Percentiles rank a stretch among this genome's conserved stretches.
These are phyloP conservation scores for Xylaria sp. DNA, from an alignment of 2,329 filamentous ascomycete genomes.

Conservation along the genomic window DNA sequence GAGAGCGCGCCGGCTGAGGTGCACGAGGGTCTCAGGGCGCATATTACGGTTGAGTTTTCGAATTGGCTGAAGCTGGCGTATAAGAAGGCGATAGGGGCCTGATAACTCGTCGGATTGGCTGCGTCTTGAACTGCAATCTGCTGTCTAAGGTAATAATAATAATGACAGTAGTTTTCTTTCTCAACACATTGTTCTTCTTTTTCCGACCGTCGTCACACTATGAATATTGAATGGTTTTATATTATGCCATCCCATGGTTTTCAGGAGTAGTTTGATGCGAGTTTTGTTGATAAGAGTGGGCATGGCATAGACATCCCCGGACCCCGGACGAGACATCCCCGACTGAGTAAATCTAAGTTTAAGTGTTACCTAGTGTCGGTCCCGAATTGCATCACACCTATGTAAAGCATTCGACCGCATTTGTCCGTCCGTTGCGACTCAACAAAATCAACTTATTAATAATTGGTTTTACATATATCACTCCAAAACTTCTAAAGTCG, in stretches of 20 bases:
- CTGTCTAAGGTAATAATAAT: background rate
- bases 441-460: slow-evolving; percentile 4
- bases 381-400: slow-evolving; percentile 18
- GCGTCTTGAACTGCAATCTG: background rate
- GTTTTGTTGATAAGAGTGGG: background rate
- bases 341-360: background rate
- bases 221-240: background rate
- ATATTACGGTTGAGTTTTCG: slow-evolving; percentile 38
- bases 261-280: background rate
- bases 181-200: background rate
- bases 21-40: slow-evolving; percentile 19
- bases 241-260: background rate
- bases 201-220: background rate
- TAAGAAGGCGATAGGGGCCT: slow-evolving; percentile 19
- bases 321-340: no score
- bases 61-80: slow-evolving; percentile 37
- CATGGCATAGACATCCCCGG: background rate
- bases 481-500: background rate
- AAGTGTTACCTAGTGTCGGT: slow-evolving; percentile 17
- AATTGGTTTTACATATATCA: background rate
- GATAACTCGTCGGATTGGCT: background rate
- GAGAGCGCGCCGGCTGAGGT: slow-evolving; percentile 25
- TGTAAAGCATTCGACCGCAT: background rate
- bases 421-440: slow-evolving; percentile 11
- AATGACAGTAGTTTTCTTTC: background rate